phyloP scores from a whole-genome alignment of 192 early-diverging fungal species.

The Podila epicladia region DNA sequence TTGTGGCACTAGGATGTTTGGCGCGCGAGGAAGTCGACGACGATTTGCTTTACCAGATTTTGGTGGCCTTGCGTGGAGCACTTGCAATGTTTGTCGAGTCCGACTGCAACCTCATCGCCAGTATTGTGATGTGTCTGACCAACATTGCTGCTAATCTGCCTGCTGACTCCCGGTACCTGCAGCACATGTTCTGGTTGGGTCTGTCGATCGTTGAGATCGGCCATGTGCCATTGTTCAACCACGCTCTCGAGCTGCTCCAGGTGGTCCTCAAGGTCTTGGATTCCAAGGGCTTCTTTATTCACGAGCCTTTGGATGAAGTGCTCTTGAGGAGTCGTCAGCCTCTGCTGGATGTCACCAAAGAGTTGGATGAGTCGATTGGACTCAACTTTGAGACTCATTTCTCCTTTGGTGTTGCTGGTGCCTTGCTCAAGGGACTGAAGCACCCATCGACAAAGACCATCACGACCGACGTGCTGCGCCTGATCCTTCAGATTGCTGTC shows the following conservation, averaged over 20 bases:
- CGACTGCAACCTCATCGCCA: conserved; percentile 81
- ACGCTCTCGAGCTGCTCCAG: conserved; percentile 74
- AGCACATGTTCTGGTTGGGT: conserved; percentile 92
- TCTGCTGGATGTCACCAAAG: conserved; percentile 73
- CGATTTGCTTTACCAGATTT: conserved; percentile 92
- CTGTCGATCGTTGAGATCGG: conserved; percentile 89
- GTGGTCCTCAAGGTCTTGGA: conserved; percentile 83
- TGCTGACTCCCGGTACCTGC: conserved; percentile 84
- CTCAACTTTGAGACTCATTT: conserved; percentile 90
- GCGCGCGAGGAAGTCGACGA: conserved; percentile 92
- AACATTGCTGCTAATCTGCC: conserved; percentile 88
- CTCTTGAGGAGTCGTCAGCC: conserved; percentile 77
- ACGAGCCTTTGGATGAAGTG: conserved; percentile 75
- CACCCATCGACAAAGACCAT: conserved; percentile 78
- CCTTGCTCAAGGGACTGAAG: conserved; percentile 86
- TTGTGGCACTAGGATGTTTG: conserved; percentile 89
- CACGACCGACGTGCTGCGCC: conserved; percentile 73
- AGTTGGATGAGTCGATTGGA: conserved; percentile 79
- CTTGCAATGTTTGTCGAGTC: conserved; percentile 87
- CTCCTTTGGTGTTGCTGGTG: conserved; percentile 83
- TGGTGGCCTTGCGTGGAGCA: conserved; percentile 89
- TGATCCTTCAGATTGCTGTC: conserved; percentile 80
- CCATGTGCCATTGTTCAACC: conserved; percentile 80
- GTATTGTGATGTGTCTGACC: conserved; percentile 91
- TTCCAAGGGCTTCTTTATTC: conserved; percentile 73